Base-by-base conservation (phyloP, 768 basidiomycete species). In the Rhizopogon vinicolor region DNA sequence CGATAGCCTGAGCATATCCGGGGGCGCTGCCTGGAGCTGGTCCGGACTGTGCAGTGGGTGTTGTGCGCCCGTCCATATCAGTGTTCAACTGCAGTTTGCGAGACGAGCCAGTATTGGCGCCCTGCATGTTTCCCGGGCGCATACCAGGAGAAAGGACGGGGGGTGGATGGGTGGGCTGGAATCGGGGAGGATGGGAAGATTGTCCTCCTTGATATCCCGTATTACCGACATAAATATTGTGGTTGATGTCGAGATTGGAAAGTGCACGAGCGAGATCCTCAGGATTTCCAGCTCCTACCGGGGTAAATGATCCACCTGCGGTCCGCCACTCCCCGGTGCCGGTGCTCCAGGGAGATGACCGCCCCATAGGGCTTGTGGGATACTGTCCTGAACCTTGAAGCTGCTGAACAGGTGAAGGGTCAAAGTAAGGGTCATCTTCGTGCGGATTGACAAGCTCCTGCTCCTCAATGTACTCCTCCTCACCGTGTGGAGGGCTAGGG, bases 221-320 rank as follows among this genome's bases (percentile, higher is more conserved):
- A 53, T 58, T 68, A 46, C 63, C 57, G 52, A 64, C 62, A 60
- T 68, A 69, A 55, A 70, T 53, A 49, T 65, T 64, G 54, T 59
- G 60, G 55, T 72, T 72, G 31, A 92, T 72, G 61, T 91, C 89
- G 53, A 93, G 74, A 35, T 80, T 72, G 14, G 86, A 84, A 25
- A 92, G 73, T 16, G 87, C 91, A 41, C 84, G 82, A 60, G 87
- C 81, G 14, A 92, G 84, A 53, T 93, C 90, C 59, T 92, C 91
- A 55, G 91, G 80, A 57, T 63, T 74, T 51, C 67, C 55, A 6
- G 57, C 62, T 56, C 59, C 69, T 43, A 60, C 51, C 43, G 60
- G 65, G 31, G 69, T 60, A 57, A 68, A 66, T 5, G 71, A 65
- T 43, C 67, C 74, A 42, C 72, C 66, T 5, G 74, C 68, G 19